phyloP scores from a whole-genome alignment of 306 rosid genomes.

The Lotus japonicus region DNA sequence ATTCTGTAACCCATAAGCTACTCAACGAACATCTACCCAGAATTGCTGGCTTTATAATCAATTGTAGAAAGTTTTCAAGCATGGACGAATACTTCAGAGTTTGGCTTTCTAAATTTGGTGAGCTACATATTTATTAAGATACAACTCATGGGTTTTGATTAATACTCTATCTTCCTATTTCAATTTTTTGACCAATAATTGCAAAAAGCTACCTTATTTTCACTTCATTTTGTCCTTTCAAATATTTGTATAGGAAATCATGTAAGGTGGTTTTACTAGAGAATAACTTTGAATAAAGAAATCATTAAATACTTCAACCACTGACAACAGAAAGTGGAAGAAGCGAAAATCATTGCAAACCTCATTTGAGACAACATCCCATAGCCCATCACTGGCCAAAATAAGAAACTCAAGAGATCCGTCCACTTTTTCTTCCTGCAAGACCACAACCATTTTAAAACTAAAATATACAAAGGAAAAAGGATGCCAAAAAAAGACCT shows the following conservation, averaged over 20 bases:
- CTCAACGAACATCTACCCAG: too few species aligned
- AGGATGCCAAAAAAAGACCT: neutral
- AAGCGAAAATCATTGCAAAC: conserved; percentile 32
- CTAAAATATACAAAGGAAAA: neutral
- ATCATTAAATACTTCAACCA: neutral
- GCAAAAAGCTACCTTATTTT: neutral
- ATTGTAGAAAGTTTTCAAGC: too few species aligned
- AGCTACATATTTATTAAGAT: neutral
- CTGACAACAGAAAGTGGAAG: neutral
- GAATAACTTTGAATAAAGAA: neutral
- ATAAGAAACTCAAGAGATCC: conserved; percentile 95
- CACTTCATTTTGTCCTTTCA: neutral
- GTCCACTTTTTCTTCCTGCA: conserved; percentile 88
- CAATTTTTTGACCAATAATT: neutral
- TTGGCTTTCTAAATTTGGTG: neutral
- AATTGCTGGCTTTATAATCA: too few species aligned
- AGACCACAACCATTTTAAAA: neutral
- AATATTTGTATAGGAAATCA: neutral
- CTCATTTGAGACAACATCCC: conserved; percentile 98
- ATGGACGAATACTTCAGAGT: neutral
- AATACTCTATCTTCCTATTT: neutral
- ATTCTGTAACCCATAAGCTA: too few species aligned
- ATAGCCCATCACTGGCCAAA: conserved; percentile 93
- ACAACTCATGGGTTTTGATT: neutral
- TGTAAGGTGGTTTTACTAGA: neutral